Conservation (phyloP, 2,329 filamentous ascomycete genomes). For the Neurospora sp. region DNA sequence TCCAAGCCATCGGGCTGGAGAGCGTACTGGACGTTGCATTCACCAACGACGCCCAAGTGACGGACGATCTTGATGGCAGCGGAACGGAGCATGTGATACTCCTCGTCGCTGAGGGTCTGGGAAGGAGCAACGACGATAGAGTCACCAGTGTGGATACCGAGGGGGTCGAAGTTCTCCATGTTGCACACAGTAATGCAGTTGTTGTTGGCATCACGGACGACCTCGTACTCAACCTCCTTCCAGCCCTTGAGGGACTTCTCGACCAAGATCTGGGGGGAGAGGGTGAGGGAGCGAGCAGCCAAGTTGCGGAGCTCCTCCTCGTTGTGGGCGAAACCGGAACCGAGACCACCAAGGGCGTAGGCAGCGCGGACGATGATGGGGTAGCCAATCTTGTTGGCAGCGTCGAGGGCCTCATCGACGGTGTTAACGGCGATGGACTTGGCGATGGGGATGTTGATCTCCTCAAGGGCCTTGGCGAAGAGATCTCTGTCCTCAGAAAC, state of each 20-base stretch:
- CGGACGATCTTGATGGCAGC: constrained; percentile 98
- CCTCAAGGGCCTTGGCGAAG: constrained; percentile 88
- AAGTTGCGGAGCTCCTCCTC: constrained; percentile 88
- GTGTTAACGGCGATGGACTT: constrained; percentile 89
- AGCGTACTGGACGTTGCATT: constrained; percentile 98
- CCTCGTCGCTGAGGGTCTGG: constrained; percentile 94
- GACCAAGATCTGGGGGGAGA: constrained; percentile 92
- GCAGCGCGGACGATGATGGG: constrained; percentile 97
- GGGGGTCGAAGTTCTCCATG: constrained; percentile 97
- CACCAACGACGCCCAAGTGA: constrained; percentile 91
- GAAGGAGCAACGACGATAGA: constrained; percentile 96
- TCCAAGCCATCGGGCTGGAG: constrained; percentile 93
- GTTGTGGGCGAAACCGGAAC: constrained; percentile 92
- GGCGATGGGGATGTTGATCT: constrained; percentile 96
- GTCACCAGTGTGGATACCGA: constrained; percentile 96
- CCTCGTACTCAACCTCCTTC: constrained; percentile 99
- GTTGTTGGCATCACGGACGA: constrained; percentile 91
- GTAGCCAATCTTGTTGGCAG: constrained; percentile 80
- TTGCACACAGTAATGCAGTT: constrained; percentile 99
- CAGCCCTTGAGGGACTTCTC: constrained; percentile 99
- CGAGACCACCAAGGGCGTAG: constrained; percentile 90
- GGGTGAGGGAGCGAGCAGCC: constrained; percentile 81
- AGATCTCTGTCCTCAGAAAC: constrained; percentile 92
- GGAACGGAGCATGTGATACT: constrained; percentile 98
- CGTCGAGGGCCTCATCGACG: constrained; percentile 82